Base-by-base conservation (phyloP, 768 basidiomycete genomes). In the Russula sp. region DNA sequence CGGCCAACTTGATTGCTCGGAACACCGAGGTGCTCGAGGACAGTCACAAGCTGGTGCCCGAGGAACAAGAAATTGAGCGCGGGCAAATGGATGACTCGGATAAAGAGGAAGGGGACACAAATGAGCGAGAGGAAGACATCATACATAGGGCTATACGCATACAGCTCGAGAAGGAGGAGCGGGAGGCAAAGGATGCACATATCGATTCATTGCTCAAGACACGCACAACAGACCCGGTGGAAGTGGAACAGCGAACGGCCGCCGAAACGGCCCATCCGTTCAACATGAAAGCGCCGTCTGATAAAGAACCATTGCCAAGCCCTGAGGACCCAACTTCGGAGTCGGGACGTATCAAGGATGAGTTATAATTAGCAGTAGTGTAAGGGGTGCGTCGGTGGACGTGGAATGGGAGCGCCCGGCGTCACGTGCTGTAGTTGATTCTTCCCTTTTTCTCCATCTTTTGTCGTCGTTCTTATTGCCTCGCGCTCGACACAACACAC, bases 1-100 rank as follows among this genome's bases (percentile, higher is more conserved):
- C 85, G 4, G 84, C 78, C 2, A 83, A 88, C 68, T 78, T 89
- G 59, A 74, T 75, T 18, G 72, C 72, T 22, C 64, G 76, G 64
- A 79, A 79, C 65, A 76, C 71, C 68, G 57, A 61, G 36, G 52
- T 34, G n/a, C 34, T 22, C 20, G 46, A 62, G 32, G 63, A 60
- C n/a, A 51, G 42, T 28, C 24, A 42, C 67, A 38, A 36, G 16
- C 49, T 48, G n/a, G 36, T 50, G 8, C 48, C 57, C n/a, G 75
- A 75, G 65, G 79, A 81, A 63, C 69, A 78, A n/a, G 81, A 83
- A 69, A 81, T 81, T 44, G 75, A 80, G 70, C 74, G 72, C 13
- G 75, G 80, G 71, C 81, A 82, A 72, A 66, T 64, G 30, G 57
- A 34, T 36, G 58, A 71, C 62, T 40, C 56, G 51, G 51, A 44